Evolutionary conservation across 1,139 yeast genomes (phyloP).

Genomic region (Zygosaccharomyces pseudobailii): DNA sequence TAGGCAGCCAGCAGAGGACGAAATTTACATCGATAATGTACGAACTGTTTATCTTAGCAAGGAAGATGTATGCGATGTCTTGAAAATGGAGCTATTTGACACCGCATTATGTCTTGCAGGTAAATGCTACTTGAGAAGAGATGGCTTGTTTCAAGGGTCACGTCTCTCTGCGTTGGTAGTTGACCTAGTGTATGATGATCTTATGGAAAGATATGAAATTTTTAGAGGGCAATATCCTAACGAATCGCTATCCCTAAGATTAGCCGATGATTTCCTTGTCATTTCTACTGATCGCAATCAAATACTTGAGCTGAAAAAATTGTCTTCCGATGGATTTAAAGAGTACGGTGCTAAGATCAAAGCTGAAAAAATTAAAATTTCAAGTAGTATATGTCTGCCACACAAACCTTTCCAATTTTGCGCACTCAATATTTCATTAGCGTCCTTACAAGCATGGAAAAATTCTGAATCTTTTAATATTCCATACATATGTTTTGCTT

Average conservation of each 20-base stretch:
- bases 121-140: slow-evolving; percentile 42
- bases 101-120: slow-evolving; percentile 38
- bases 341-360: slow-evolving; percentile 61
- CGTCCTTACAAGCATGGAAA: slow-evolving; percentile 25
- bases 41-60: slow-evolving; percentile 26
- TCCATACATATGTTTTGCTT: slow-evolving; percentile 10
- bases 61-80: slow-evolving; percentile 33
- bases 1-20: slow-evolving; percentile 5
- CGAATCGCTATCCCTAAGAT: slow-evolving; percentile 48
- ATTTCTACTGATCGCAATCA: slow-evolving; percentile 42
- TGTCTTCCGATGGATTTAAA: slow-evolving; percentile 39
- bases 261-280: slow-evolving; percentile 83
- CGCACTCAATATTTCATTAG: slow-evolving; percentile 21
- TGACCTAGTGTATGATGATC: slow-evolving; percentile 63
- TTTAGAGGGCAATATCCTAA: slow-evolving; percentile 28
- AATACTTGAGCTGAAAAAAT: slow-evolving; percentile 24
- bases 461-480: slow-evolving; percentile 16
- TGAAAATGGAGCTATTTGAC: slow-evolving; percentile 40
- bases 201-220: slow-evolving; percentile 46
- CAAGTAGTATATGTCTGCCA: slow-evolving; percentile 5
- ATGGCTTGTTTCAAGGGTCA: slow-evolving; percentile 87
- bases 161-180: slow-evolving; percentile 73
- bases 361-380: slow-evolving; percentile 41
- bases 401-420: slow-evolving; percentile 22
- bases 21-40: slow-evolving; percentile 23